Evolutionary conservation across 2,329 filamentous ascomycete species (phyloP), one percentile per base, ranked within the genome.

Genomic region (Aspergillus glaucus): DNA sequence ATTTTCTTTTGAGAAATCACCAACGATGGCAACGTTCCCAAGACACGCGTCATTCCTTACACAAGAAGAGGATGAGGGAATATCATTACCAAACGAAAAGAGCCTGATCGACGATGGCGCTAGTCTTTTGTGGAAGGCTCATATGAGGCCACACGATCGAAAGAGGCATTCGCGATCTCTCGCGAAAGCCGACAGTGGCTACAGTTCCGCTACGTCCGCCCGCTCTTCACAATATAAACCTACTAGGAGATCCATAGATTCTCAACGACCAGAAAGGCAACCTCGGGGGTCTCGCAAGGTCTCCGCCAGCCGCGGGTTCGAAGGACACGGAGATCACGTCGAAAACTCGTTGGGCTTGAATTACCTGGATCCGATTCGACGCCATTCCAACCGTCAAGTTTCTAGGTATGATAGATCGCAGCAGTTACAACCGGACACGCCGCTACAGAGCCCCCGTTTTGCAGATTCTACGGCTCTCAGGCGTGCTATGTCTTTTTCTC

Each of bases 161-260:
- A 56, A 51, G 40, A 61, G 54, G 30, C 50, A 50, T 3, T 52
- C 57, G 30, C 56, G 48, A 17, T 59, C 62, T 4, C 55, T 64
- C 32, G 60, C 53, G 46, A 68, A 69, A 45, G 59, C 58, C 10
- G 68, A 71, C 48, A 70, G 67, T 46, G 68, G 68, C 17, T 70
- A 71, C 48, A 69, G 66, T 47, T 70, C 67, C 28, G 62, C 63
- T 10, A 59, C 62, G 7, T 69, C 67, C 1, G 46, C 62, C 15
- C 57, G 57, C 40, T 68, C 64, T 9, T 44, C 59, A 36, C 61
- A 58, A 15, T 54, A 54, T 15, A 60, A 53, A 32, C 55, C 52
- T 15, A 56, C 59, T 36, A 53, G 58, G 26, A 53, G 44, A 1
- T 65, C 63, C 2, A 46, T 61, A 15, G 63, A 60, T 44, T 66